phyloP scores from a whole-genome alignment of 306 rosid genomes.

The Alnus glutinosa region DNA sequence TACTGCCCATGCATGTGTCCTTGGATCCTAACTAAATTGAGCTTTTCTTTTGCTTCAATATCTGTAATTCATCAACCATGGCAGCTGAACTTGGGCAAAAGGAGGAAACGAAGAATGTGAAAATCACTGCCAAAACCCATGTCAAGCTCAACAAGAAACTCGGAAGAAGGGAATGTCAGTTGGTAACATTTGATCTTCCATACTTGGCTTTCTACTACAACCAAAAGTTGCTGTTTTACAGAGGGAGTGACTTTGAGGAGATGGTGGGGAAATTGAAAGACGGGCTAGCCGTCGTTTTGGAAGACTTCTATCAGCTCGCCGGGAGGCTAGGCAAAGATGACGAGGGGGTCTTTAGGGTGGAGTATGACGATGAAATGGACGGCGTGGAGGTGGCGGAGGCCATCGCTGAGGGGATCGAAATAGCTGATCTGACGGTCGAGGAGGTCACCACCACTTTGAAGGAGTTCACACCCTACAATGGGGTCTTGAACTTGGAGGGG shows the following conservation, averaged over 20 bases:
- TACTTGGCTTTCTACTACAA: conserved; percentile 93
- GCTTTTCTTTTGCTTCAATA: not conserved
- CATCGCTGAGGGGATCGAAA: conserved; percentile 49
- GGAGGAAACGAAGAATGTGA: conserved; percentile 42
- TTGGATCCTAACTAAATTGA: not conserved
- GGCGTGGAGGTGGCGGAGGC: conserved; percentile 82
- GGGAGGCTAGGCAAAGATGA: conserved; percentile 85
- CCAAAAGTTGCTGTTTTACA: conserved; percentile 81
- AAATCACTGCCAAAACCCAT: conserved; percentile 49
- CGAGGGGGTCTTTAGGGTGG: conserved; percentile 85
- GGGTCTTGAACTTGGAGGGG: conserved; percentile 81
- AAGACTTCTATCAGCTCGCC: conserved; percentile 74
- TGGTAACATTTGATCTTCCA: conserved; percentile 88
- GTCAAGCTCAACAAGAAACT: conserved; percentile 60
- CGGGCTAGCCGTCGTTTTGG: conserved; percentile 61
- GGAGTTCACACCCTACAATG: conserved; percentile 69
- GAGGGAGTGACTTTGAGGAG: conserved; percentile 52
- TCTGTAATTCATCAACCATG: conserved; percentile 28
- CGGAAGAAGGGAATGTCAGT: conserved; percentile 69
- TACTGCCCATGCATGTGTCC: not conserved
- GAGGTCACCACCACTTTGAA: conserved; percentile 57
- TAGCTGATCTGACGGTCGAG: conserved; percentile 61
- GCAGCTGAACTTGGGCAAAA: conserved; percentile 41
- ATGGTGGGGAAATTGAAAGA: conserved; percentile 68
- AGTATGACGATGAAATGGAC: conserved; percentile 56